Evolutionary conservation across 805 yeast genomes (phyloP).

Genomic region (Soucietia sequanensis): DNA sequence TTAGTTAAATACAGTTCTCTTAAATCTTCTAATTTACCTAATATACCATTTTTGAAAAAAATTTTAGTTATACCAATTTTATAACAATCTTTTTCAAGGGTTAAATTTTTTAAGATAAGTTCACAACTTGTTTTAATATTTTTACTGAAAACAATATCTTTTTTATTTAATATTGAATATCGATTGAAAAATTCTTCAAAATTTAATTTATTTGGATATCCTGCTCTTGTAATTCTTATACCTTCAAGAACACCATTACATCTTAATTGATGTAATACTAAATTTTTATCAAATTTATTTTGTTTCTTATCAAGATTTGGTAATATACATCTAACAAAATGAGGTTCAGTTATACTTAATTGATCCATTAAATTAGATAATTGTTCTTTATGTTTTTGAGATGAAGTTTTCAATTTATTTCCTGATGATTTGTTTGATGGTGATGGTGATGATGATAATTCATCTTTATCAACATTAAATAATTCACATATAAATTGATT

Average conservation of each 20-base stretch:
- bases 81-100: constrained; percentile 58
- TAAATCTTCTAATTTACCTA: constrained; percentile 73
- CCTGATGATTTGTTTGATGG: constrained; percentile 25
- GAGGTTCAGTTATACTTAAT: constrained; percentile 82
- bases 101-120: constrained; percentile 58
- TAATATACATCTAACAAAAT: constrained; percentile 92
- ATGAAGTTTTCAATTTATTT: constrained; percentile 56
- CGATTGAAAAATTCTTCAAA: constrained; percentile 77
- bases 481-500: constrained; percentile 56
- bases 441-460: constrained; percentile 13
- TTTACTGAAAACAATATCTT: constrained; percentile 42
- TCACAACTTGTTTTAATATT: constrained; percentile 68
- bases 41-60: constrained; percentile 73
- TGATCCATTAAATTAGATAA: constrained; percentile 68
- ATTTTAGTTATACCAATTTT: constrained; percentile 71
- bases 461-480: constrained; percentile 40
- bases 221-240: constrained; percentile 93
- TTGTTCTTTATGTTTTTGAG: constrained; percentile 87
- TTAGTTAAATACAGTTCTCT: constrained; percentile 63
- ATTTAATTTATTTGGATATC: constrained; percentile 89
- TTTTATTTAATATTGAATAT: constrained; percentile 62
- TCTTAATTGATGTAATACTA: constrained; percentile 85
- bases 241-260: constrained; percentile 99
- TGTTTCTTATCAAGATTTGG: constrained; percentile 82
- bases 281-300: constrained; percentile 63